Percentiles rank a stretch among this genome's conserved stretches.
Evolutionary conservation across 1,139 yeast genomes (phyloP).

Genomic region (Yamadazyma buinensis): DNA sequence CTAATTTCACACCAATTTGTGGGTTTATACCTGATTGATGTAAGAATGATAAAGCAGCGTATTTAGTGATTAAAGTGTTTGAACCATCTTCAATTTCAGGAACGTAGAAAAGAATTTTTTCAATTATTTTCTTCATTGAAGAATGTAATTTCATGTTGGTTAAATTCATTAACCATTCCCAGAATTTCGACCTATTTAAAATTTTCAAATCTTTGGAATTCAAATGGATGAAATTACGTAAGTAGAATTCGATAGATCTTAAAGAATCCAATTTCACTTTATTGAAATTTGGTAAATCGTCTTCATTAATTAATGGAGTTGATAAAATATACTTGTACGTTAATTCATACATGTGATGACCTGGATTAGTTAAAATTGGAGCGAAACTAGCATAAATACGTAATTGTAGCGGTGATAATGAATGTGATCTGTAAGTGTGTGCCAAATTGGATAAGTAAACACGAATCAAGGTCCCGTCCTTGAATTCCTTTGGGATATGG

Average conservation of each 20-base stretch:
- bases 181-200: constrained; percentile 13
- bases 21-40: constrained; percentile 40
- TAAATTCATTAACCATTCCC: constrained; percentile 67
- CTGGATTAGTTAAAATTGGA: constrained; percentile 61
- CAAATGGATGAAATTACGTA: constrained; percentile 4
- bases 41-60: constrained; percentile 50
- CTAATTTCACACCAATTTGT: constrained; percentile 46
- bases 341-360: constrained; percentile 69
- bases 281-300: constrained; percentile 62
- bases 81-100: constrained; percentile 61
- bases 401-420: constrained; percentile 15
- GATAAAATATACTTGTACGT: constrained; percentile 58
- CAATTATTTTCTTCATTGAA: constrained; percentile 31
- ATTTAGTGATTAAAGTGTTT: constrained; percentile 58
- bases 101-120: constrained; percentile 43
- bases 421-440: constrained; percentile 46
- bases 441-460: constrained; percentile 61
- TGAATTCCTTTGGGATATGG: constrained; percentile 39
- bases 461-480: constrained; percentile 56
- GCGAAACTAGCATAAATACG: constrained; percentile 47
- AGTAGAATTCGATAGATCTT: constrained; percentile 13
- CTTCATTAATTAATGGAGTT: constrained; percentile 49
- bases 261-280: constrained; percentile 9
- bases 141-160: constrained; percentile 39
- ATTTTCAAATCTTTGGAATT: constrained; percentile 8